Evolutionary conservation across 768 basidiomycete genomes (phyloP).

Genomic region (Boletellus emodensis): DNA sequence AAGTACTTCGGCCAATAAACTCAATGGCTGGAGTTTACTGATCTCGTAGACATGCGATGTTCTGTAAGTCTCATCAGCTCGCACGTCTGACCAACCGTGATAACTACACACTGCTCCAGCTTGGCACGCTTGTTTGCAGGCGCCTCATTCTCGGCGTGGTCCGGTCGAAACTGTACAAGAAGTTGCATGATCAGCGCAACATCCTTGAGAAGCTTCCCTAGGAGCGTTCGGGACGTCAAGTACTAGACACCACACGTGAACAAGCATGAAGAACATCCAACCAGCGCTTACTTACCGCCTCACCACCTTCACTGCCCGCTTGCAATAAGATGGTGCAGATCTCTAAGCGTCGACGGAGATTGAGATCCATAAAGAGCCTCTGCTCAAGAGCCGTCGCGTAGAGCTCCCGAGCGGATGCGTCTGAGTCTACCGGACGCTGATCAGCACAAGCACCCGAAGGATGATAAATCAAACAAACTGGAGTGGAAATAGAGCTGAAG

Average conservation of each 20-base stretch:
- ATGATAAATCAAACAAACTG: slow-evolving; percentile 35
- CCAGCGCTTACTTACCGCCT: slow-evolving; percentile 39
- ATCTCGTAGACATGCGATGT: slow-evolving; percentile 29
- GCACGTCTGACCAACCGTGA: neutral
- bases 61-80: slow-evolving; percentile 3
- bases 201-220: slow-evolving; percentile 49
- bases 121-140: slow-evolving; percentile 66
- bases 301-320: slow-evolving; percentile 43
- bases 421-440: slow-evolving; percentile 33
- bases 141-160: slow-evolving; percentile 35
- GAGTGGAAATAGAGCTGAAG: slow-evolving; percentile 43
- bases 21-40: slow-evolving; percentile 45
- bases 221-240: slow-evolving; percentile 43
- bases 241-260: slow-evolving; percentile 31
- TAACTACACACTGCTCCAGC: slow-evolving; percentile 52
- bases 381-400: slow-evolving; percentile 45
- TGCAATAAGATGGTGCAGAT: slow-evolving; percentile 56
- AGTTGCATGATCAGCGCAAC: slow-evolving; percentile 50
- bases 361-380: slow-evolving; percentile 55
- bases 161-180: slow-evolving; percentile 47
- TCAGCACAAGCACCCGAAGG: neutral
- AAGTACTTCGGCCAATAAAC: slow-evolving; percentile 65
- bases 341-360: slow-evolving; percentile 48
- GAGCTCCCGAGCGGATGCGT: slow-evolving; percentile 35
- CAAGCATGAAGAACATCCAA: neutral